Evolutionary conservation across 495 filamentous ascomycete genomes (phyloP), one percentile per base, ranked within the genome.

Genomic region (Xylaria nigripes): DNA sequence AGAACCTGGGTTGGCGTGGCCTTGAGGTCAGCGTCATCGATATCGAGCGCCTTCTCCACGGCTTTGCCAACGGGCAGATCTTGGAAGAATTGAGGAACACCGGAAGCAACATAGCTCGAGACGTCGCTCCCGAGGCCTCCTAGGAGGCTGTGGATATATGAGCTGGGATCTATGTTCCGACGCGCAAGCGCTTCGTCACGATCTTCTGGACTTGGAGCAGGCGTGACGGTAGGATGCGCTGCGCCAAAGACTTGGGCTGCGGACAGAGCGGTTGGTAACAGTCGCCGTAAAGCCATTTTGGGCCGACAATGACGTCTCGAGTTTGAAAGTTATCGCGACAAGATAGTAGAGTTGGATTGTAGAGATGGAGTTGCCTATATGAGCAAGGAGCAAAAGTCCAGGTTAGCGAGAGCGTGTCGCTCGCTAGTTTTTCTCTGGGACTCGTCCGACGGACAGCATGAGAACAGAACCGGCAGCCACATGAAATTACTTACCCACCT

Each of bases 1-100:
- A 90, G 63, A 16, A 86, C 84, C 56, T 87, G 78, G 2, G 86
- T 85, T 1, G 87, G 86, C 34, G 78, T 66, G 5, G 81, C 77
- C 13, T 63, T 72, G 21, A 87, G 65, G n/a, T 82, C 75, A 12
- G 61, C 61, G 48, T 79, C 73, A 47, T 75, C 67, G 40, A 90
- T 69, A 2, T 81, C 79, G 2, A 89, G 70, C 38, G 76, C 76
- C 53, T 73, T 83, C 58, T 73, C 65, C 5, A 87, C 85, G 4
- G 70, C 70, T 23, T 70, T 65, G 29, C 84, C 83, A 29, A 75
- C 81, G 1, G 85, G 85, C 48, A 87, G 79, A 54, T 76, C 76
- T 55, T 85, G 81, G 70, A 86, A 86, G 71, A 77, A 86, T 30
- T 82, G 76, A 10, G 81, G 80, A 0, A 88, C 73, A 38, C 83